Evolutionary conservation across 306 rosid species (phyloP).

Genomic region (Sicyos baderoa): DNA sequence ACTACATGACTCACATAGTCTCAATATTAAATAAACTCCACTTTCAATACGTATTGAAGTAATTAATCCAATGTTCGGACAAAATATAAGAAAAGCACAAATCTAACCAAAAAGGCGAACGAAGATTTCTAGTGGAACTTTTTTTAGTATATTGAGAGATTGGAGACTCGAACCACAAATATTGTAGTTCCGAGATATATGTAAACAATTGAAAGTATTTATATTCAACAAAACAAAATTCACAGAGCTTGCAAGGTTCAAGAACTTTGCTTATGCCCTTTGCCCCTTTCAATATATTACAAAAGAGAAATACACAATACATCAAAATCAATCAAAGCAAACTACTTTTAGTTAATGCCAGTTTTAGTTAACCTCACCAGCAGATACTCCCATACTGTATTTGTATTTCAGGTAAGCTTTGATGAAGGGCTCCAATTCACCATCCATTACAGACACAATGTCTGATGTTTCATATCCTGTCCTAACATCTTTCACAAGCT

Average conservation of each 20-base stretch:
- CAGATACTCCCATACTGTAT: slow-evolving; percentile 39
- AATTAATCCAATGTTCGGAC: background rate
- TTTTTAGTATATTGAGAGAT: too few species aligned
- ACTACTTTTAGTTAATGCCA: background rate
- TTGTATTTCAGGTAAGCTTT: slow-evolving; percentile 79
- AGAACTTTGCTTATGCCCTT: background rate
- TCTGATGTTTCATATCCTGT: slow-evolving; percentile 75
- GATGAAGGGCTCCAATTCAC: slow-evolving; percentile 80
- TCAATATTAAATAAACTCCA: too few species aligned
- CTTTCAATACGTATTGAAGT: too few species aligned
- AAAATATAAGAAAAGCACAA: background rate
- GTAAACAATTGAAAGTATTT: background rate
- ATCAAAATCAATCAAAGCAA: background rate
- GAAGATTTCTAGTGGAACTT: background rate
- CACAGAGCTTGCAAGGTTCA: background rate
- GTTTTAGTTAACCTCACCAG: slow-evolving; percentile 30
- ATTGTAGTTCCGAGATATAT: too few species aligned
- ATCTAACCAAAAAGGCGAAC: background rate
- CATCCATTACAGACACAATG: slow-evolving; percentile 78
- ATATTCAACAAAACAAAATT: background rate
- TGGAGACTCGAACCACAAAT: too few species aligned
- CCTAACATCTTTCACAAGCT: slow-evolving; percentile 86
- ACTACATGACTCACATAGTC: too few species aligned
- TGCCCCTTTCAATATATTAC: background rate
- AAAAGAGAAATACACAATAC: background rate